Conservation (phyloP, 164 flowering plant genomes). For the Vitis rotundifolia region DNA sequence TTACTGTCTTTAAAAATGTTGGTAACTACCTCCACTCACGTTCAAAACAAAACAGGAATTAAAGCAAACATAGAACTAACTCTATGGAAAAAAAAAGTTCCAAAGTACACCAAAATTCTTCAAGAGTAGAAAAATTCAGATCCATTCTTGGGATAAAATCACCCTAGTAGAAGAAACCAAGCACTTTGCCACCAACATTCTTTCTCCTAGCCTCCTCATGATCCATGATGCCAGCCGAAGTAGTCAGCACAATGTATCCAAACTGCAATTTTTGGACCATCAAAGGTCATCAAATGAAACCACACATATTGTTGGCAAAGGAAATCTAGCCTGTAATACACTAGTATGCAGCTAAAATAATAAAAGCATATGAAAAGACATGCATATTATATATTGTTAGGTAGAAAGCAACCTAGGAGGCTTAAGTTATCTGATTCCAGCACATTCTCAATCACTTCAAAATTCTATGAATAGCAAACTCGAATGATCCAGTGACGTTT, state of each 20-base stretch:
- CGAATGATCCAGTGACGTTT: too few species aligned
- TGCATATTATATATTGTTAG: too few species aligned
- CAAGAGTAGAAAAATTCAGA: not conserved
- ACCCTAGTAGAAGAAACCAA: constrained; percentile 41
- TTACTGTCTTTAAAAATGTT: not conserved
- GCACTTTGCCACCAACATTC: constrained; percentile 54
- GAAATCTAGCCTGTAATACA: not conserved
- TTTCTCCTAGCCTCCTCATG: constrained; percentile 55
- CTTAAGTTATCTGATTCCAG: too few species aligned
- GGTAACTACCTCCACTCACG: not conserved
- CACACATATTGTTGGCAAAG: not conserved
- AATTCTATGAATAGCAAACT: too few species aligned
- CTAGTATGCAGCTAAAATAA: too few species aligned
- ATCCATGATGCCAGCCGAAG: constrained; percentile 53
- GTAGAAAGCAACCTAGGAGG: too few species aligned
- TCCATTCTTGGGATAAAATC: not conserved
- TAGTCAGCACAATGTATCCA: constrained; percentile 47
- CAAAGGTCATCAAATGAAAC: not conserved
- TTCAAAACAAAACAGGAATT: constrained; percentile 1
- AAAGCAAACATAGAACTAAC: constrained; percentile 3
- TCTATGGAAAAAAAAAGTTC: constrained; percentile 1
- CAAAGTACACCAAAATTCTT: constrained; percentile 9
- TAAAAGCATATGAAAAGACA: too few species aligned
- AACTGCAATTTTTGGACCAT: constrained; percentile 27
- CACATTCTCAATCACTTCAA: not conserved